Base-by-base conservation (phyloP, 1,139 yeast species). In the Nakaseomyces bracarensis region DNA sequence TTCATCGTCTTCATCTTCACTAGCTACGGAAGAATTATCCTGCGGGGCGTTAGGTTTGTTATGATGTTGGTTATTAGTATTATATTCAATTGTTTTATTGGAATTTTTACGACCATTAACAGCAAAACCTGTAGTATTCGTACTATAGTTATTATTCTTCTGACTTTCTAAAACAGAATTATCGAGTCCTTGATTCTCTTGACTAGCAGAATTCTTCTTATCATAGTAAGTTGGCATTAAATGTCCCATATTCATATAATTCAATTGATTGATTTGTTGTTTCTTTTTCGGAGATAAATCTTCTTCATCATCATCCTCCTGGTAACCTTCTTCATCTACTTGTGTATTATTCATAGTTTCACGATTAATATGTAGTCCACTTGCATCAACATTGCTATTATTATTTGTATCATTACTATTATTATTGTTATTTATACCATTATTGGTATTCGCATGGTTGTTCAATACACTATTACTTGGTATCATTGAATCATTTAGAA, bases 251-350 rank as follows among this genome's bases (percentile, higher is more conserved):
- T 11, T 36, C 29, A 13, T 44, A 37, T 26, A 28, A 25, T 35
- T 37, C 38, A 26, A 40, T 42, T 21, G 34, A 22, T 30, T 30
- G 14, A 30, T 11, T 16, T 7, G 34, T 11, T 30, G 16, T 4
- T 22, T 4, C 14, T 18, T 30, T 11, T 30, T 30, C 3, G 34
- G 34, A 9, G 34, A 30, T 2, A 14, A 20, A 2, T 45, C 41
- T 22, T 46, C 49, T 13, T 51, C 58, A 27, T 58, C 61, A 43
- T 57, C 60, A 19, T 57, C 61, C 35, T 58, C 61, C 37, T 57
- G 56, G 34, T 57, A 55, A 8, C 58, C 61, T 8, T 58, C 62
- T 19, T 57, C 60, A 14, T 47, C 52, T n/a, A 37, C 22, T 19
- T 30, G 34, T 22, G 18, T 30, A n/a, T 19, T 30, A 6, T 19